phyloP scores from a whole-genome alignment of 345 rosid species.

The Eucalyptus albens region DNA sequence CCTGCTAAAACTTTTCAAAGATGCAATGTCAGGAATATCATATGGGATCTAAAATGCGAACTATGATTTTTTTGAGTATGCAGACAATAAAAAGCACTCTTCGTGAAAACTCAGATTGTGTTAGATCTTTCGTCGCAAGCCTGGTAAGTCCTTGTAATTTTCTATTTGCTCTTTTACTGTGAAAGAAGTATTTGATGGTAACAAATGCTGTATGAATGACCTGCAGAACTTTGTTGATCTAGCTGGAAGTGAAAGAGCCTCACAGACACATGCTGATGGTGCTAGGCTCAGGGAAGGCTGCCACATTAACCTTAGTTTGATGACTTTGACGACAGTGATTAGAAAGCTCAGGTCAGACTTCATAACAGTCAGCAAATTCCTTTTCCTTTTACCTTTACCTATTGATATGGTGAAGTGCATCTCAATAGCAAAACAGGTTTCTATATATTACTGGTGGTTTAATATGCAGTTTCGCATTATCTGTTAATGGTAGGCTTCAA shows the following conservation, averaged over 20 bases:
- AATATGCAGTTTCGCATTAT: background rate
- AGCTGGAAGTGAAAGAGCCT: conserved; percentile 99
- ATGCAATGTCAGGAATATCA: background rate
- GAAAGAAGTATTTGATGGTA: background rate
- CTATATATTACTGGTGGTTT: background rate
- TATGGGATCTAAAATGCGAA: background rate
- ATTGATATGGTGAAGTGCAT: background rate
- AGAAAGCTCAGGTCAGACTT: conserved; percentile 79
- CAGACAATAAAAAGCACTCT: conserved; percentile 91
- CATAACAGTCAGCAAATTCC: background rate
- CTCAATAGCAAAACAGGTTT: background rate
- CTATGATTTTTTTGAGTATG: conserved; percentile 8
- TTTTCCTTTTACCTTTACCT: background rate
- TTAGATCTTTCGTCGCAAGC: conserved; percentile 91
- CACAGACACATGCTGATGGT: conserved; percentile 96
- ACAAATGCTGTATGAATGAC: background rate
- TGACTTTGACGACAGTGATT: conserved; percentile 97
- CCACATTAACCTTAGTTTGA: conserved; percentile 95
- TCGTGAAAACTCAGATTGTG: conserved; percentile 89
- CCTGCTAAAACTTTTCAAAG: background rate
- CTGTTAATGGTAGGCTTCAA: background rate
- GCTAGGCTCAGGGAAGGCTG: conserved; percentile 98
- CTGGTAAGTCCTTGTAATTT: conserved; percentile 39
- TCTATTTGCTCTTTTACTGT: background rate
- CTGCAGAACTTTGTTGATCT: conserved; percentile 96